phyloP scores from a whole-genome alignment of 1,284 basidiomycete species.

The Trichosporon ovoides region DNA sequence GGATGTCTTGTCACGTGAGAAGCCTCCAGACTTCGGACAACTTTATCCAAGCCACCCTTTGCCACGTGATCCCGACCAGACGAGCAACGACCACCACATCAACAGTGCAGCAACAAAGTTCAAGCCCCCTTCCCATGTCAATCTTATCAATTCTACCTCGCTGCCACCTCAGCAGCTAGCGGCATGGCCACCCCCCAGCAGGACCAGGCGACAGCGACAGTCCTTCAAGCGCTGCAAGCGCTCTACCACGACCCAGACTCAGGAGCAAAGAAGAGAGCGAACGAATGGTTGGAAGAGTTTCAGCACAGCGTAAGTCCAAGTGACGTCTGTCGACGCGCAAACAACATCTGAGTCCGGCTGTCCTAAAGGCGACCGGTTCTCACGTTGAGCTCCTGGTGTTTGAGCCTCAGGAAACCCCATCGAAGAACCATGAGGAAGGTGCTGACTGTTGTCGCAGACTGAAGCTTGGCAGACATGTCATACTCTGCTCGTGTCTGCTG shows the following conservation, averaged over 20 bases:
- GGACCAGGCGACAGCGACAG: constrained; percentile 28
- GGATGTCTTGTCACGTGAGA: too few species aligned
- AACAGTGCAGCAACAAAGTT: neutral
- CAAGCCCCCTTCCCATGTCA: neutral
- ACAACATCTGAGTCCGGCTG: neutral
- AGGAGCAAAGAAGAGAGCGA: constrained; percentile 72
- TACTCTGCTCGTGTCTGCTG: constrained; percentile 72
- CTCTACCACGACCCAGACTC: constrained; percentile 67
- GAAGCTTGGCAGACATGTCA: constrained; percentile 97
- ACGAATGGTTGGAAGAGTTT: constrained; percentile 89
- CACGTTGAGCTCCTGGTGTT: neutral
- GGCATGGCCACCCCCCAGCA: constrained; percentile 23
- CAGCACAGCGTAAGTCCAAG: constrained; percentile 84
- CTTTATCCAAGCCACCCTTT: neutral
- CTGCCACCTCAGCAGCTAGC: neutral
- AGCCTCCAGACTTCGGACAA: neutral
- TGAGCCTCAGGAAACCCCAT: neutral
- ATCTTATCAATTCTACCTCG: neutral
- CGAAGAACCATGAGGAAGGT: neutral
- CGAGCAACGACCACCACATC: neutral
- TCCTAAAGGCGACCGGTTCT: neutral
- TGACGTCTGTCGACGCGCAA: neutral
- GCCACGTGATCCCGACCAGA: neutral
- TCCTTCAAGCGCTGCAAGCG: constrained; percentile 51
- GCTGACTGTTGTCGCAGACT: constrained; percentile 56